Evolutionary conservation across 495 filamentous ascomycete genomes (phyloP).

Genomic region (Talaromyces wortmannii): DNA sequence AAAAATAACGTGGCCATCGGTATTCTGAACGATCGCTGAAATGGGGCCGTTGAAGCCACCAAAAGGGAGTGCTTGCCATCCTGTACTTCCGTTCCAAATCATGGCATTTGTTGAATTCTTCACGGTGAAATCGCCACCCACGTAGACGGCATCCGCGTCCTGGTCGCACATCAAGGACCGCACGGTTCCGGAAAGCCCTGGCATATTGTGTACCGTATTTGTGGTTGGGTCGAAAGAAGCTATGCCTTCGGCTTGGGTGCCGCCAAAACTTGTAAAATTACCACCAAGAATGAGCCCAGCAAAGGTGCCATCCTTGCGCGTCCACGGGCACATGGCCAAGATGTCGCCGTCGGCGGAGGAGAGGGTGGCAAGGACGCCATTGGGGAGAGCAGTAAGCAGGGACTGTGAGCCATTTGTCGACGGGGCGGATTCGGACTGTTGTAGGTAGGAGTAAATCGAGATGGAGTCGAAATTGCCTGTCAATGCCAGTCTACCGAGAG

Average conservation of each 20-base stretch:
- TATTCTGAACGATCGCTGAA: conserved; percentile 70
- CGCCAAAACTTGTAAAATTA: conserved; percentile 91
- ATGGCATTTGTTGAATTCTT: conserved; percentile 83
- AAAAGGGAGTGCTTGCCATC: conserved; percentile 85
- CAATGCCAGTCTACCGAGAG: conserved; percentile 77
- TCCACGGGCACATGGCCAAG: conserved; percentile 77
- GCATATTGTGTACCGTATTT: conserved; percentile 58
- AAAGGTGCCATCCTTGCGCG: conserved; percentile 56
- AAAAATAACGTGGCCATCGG: conserved; percentile 80
- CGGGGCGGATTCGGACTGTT: conserved; percentile 63
- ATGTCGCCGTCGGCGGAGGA: conserved; percentile 76
- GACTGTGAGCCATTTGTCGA: conserved; percentile 72
- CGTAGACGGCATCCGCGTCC: conserved; percentile 76
- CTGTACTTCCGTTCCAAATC: conserved; percentile 60
- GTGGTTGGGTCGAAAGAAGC: conserved; percentile 72
- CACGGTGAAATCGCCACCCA: conserved; percentile 78
- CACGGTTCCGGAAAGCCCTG: conserved; percentile 76
- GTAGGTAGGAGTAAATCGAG: conserved; percentile 79
- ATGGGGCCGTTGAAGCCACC: conserved; percentile 93
- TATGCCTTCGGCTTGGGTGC: conserved; percentile 65
- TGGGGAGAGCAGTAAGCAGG: conserved; percentile 75
- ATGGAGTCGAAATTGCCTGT: conserved; percentile 88
- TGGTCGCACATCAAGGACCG: conserved; percentile 77
- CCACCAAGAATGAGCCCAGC: conserved; percentile 79
- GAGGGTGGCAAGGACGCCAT: conserved; percentile 72